Percentiles rank a stretch among this genome's conserved stretches.
Evolutionary conservation across 2,329 filamentous ascomycete species (phyloP).

Genomic region (Clonostachys rhizophaga): DNA sequence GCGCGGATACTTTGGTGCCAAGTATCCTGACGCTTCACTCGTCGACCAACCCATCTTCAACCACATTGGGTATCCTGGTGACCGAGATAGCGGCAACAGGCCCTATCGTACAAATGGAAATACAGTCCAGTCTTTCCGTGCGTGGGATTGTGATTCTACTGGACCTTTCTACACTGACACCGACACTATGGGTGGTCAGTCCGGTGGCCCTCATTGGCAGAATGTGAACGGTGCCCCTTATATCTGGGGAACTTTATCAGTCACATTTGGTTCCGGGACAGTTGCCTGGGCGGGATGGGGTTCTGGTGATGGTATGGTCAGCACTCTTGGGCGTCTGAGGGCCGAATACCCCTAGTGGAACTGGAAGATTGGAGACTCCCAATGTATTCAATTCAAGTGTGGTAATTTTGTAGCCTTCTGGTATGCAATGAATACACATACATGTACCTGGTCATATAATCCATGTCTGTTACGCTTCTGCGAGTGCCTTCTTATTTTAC

Average conservation of each 20-base stretch:
- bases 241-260: conserved; percentile 5
- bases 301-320: conserved; percentile 3
- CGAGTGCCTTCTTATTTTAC: no score
- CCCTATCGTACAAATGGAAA: conserved; percentile 6
- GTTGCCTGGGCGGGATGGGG: conserved; percentile 5
- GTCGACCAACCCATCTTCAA: conserved; percentile 9
- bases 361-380: no score
- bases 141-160: conserved; percentile 5
- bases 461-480: no score
- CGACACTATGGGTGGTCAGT: conserved; percentile 8
- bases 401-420: no score
- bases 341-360: background rate
- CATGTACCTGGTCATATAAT: no score
- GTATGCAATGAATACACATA: no score
- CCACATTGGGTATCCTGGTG: conserved; percentile 11
- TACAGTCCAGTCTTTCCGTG: conserved; percentile 1
- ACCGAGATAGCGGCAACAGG: conserved; percentile 6
- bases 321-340: background rate
- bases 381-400: no score
- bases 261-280: conserved; percentile 1
- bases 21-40: conserved; percentile 7
- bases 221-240: background rate
- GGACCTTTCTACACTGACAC: conserved; percentile 7
- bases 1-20: conserved; percentile 15
- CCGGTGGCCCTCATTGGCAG: conserved; percentile 8